Evolutionary conservation across 1,284 basidiomycete genomes (phyloP), one percentile per base, ranked within the genome.

Genomic region (Papiliotrema fonsecae): DNA sequence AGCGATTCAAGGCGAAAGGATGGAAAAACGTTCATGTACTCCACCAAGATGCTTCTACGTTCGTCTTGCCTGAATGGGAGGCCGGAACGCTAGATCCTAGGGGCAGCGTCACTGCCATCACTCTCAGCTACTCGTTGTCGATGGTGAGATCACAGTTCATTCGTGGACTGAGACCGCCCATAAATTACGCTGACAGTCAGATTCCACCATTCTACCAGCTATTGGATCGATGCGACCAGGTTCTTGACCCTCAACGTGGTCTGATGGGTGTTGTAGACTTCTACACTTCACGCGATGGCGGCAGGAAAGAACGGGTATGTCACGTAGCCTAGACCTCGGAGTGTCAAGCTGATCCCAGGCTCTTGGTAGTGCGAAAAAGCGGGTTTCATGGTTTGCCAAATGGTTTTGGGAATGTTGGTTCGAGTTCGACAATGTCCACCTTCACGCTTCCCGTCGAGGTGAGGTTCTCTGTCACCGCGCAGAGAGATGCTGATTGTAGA

Each of bases 321-420:
- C n/a, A 13, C 18, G 18, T 10, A 25, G 4, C 4, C 11, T 19
- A 24, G 24, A 2, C 27, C 31, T 32, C 30, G 14, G 27, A 13
- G 22, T 22, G n/a, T 25, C 46, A 38, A 58, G 60, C 54, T 42
- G 54, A 47, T 39, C 57, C 9, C 56, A 74, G 65, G 81, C 85
- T 0, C 85, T 87, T 42, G 86, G 85, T 2, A 85, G 84, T 1
- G 77, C 78, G 9, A 80, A 79, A 58, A 83, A 85, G 47, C 80
- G 85, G 54, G 84, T 84, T 48, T 81, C 81, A 7, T 87, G 84
- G 84, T 73, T 86, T 49, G 80, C 80, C 34, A 79, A 86, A 11
- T 84, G 84, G 82, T 89, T 89, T 76, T 89, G 85, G 85, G 82
- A 84, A 58, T 82, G 82, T 41, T 85, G 83, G 86, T 88, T 88